phyloP scores from a whole-genome alignment of 2,329 filamentous ascomycete species.

The Ambrosiella cleistominuta region DNA sequence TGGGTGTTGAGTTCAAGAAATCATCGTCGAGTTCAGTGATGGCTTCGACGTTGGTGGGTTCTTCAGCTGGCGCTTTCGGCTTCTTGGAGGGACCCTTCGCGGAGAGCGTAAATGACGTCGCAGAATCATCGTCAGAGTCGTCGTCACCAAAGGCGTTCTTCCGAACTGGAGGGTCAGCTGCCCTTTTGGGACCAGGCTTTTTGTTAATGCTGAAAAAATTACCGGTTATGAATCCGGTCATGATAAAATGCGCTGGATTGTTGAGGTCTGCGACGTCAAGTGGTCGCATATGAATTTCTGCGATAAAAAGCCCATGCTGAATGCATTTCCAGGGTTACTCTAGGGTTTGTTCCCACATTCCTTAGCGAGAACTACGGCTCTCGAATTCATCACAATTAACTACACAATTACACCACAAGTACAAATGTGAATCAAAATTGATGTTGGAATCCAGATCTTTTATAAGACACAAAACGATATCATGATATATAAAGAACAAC shows the following conservation, averaged over 20 bases:
- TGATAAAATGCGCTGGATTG: slow-evolving; percentile 16
- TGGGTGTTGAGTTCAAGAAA: slow-evolving; percentile 3
- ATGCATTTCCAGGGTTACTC: neutral
- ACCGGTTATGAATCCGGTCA: slow-evolving; percentile 32
- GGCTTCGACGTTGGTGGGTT: slow-evolving; percentile 22
- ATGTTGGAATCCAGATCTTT: neutral
- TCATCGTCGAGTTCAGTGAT: slow-evolving; percentile 41
- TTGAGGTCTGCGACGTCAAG: neutral
- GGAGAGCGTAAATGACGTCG: slow-evolving; percentile 14
- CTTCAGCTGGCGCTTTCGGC: slow-evolving; percentile 26
- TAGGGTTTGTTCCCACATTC: neutral
- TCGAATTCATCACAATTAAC: neutral
- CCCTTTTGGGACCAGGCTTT: slow-evolving; percentile 34
- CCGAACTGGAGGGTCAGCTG: slow-evolving; percentile 29
- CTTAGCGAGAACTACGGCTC: neutral
- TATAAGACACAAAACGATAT: slow-evolving; percentile 4
- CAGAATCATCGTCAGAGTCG: slow-evolving; percentile 35
- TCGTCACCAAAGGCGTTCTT: slow-evolving; percentile 41
- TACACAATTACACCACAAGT: neutral
- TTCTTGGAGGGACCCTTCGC: neutral
- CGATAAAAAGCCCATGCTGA: neutral
- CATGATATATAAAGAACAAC: slow-evolving; percentile 9
- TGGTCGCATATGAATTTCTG: neutral
- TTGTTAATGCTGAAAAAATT: slow-evolving; percentile 44
- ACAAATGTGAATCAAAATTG: neutral